Base-by-base conservation (phyloP, 257 asterid species). In the Solanum megistacrolobum region DNA sequence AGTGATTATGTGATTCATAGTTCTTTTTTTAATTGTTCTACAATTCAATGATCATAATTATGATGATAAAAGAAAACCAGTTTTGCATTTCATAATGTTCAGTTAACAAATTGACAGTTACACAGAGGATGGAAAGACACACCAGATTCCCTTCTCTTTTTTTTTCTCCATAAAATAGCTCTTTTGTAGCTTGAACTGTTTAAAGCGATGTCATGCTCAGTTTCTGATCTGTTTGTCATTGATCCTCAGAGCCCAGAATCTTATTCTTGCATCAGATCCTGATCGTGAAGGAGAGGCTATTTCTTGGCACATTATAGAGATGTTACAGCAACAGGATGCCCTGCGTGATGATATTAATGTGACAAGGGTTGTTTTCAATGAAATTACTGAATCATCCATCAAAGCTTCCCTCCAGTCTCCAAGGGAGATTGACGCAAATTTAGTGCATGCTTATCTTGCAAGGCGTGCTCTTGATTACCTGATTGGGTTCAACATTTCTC, bases 261-360 rank as follows among this genome's bases (percentile, higher is more conserved):
- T 97, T 88, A 87, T 97, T 92, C 98, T 96, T 88, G 99, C 99
- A 82, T 96, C 98, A 23, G 99, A 97, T 89, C 98, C 99, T 91
- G 99, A 97, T 82, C 98, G 98, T 39, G 98, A 96, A 93, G 98
- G 98, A 88, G 98, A 96, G 89, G 98, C 98, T n/a, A 96, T 97
- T 90, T 97, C 99, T 36, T 97, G 99, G 99, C 99, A 97, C 92
- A 93, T 96, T 46, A 55, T 95, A 73, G 99, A 96, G 95, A 96
- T 97, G 99, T 88, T 97, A 91, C 94, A 91, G 88, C 99, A 96
- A 89, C 98, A 97, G 92, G 98, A 92, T 87, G 95, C 98, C 86
- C 89, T 97, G 89, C 95, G 83, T 90, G 94, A 94, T 72, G 92
- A 93, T 89, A 88, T 97, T 76, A 91, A 89, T 39, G 93, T 97